These are phyloP conservation scores for Kwoniella shivajii DNA, from an alignment of 1,284 basidiomycete species.

Conservation along the genomic window DNA sequence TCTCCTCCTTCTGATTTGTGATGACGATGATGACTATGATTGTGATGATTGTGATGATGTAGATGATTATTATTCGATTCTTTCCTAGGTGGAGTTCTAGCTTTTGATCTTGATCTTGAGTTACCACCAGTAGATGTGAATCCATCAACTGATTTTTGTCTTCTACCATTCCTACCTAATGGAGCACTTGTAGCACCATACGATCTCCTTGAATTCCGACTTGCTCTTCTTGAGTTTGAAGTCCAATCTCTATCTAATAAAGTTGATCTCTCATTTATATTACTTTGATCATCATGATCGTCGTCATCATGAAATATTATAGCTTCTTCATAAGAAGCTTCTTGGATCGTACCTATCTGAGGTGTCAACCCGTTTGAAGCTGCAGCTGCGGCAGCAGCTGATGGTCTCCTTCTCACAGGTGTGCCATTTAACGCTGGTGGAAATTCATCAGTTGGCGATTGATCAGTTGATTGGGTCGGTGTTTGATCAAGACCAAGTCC, in stretches of 20 bases:
- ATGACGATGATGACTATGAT: neutral
- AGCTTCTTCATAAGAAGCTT: constrained; percentile 36
- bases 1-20: constrained; percentile 1
- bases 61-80: neutral
- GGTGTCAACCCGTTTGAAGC: constrained; percentile 3
- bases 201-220: constrained; percentile 12
- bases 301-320: constrained; percentile 36
- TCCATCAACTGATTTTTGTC: constrained; percentile 7
- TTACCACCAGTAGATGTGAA: constrained; percentile 23
- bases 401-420: constrained; percentile 4
- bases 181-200: constrained; percentile 33
- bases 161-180: constrained; percentile 9
- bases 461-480: constrained; percentile 1
- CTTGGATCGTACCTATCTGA: constrained; percentile 34
- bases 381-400: neutral
- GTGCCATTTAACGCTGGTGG: neutral
- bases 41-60: neutral
- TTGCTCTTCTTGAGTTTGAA: constrained; percentile 4
- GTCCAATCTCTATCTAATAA: constrained; percentile 17
- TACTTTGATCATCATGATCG: constrained; percentile 19
- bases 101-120: constrained; percentile 37
- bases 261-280: constrained; percentile 11
- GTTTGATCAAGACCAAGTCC: neutral
- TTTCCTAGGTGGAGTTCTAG: constrained; percentile 40
- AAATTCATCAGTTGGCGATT: constrained; percentile 9